These are phyloP conservation scores for Hibiscus syriacus DNA, from an alignment of 345 rosid genomes.

Conservation along the genomic window DNA sequence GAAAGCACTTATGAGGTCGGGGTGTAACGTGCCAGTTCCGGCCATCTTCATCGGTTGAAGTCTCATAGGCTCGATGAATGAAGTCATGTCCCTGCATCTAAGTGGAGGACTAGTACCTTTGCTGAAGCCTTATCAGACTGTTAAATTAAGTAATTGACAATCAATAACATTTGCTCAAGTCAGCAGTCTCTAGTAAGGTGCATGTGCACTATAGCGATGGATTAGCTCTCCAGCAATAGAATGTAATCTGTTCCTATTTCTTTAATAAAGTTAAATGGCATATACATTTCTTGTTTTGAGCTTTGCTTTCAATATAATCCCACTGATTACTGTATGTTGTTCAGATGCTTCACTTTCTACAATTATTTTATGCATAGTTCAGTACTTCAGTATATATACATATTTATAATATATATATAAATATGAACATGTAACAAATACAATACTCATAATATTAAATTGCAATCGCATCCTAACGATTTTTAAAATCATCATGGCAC, in stretches of 20 bases:
- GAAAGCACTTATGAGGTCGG: slow-evolving; percentile 59
- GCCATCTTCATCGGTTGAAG: slow-evolving; percentile 68
- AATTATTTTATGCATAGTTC: no score
- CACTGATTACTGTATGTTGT: neutral
- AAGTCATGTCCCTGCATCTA: slow-evolving; percentile 79
- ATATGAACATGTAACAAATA: no score
- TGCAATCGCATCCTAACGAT: no score
- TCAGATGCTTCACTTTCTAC: neutral
- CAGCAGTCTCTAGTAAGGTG: slow-evolving; percentile 12
- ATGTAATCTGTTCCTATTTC: slow-evolving; percentile 17
- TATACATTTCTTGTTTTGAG: neutral
- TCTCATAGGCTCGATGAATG: slow-evolving; percentile 69
- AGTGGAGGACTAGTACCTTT: slow-evolving; percentile 52
- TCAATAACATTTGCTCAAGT: slow-evolving; percentile 26
- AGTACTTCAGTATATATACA: no score
- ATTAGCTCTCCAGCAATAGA: slow-evolving; percentile 18
- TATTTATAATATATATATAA: no score
- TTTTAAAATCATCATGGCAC: no score
- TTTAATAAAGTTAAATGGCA: slow-evolving; percentile 18
- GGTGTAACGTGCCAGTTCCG: slow-evolving; percentile 56
- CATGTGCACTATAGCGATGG: slow-evolving; percentile 13
- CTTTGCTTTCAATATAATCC: neutral
- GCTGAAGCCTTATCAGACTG: slow-evolving; percentile 60
- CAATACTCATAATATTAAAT: no score
- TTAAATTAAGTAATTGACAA: slow-evolving; percentile 9